Evolutionary conservation across 2,329 filamentous ascomycete species (phyloP).

Genomic region (Fusarium coffeatum): DNA sequence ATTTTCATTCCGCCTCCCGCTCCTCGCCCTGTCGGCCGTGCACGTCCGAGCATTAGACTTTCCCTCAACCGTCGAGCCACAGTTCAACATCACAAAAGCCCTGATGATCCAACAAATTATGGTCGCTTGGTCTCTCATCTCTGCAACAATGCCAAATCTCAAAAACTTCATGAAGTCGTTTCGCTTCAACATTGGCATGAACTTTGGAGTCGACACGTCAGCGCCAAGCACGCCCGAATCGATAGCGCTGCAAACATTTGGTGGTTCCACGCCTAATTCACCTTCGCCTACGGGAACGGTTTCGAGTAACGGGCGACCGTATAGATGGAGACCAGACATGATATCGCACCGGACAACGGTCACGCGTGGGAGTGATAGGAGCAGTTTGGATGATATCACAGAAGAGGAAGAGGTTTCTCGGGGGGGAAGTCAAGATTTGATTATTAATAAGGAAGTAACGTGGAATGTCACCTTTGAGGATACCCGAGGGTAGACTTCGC

Average conservation of each 20-base stretch:
- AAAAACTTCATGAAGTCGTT: conserved; percentile 42
- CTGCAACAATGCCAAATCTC: conserved; percentile 35
- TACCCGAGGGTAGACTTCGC: neutral
- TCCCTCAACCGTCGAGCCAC: conserved; percentile 22
- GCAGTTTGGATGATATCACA: conserved; percentile 17
- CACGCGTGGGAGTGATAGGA: neutral
- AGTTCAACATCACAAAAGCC: conserved; percentile 32
- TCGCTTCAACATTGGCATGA: conserved; percentile 33
- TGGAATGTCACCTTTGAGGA: conserved; percentile 34
- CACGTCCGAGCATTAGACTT: conserved; percentile 23
- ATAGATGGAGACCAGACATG: conserved; percentile 6
- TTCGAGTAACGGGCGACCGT: neutral
- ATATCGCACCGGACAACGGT: conserved; percentile 13
- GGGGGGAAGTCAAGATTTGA: conserved; percentile 39
- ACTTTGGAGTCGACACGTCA: conserved; percentile 28
- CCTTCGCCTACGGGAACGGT: neutral
- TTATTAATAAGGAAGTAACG: conserved; percentile 37
- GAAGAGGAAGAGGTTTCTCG: conserved; percentile 28
- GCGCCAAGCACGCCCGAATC: conserved; percentile 3
- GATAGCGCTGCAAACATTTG: conserved; percentile 25
- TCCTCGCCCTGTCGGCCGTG: conserved; percentile 32
- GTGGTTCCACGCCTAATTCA: neutral
- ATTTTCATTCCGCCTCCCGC: conserved; percentile 39
- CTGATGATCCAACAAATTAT: conserved; percentile 33
- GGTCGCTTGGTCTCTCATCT: conserved; percentile 38